These are phyloP conservation scores for Leonotis leonurus DNA, from an alignment of 257 asterid species.

Conservation along the genomic window DNA sequence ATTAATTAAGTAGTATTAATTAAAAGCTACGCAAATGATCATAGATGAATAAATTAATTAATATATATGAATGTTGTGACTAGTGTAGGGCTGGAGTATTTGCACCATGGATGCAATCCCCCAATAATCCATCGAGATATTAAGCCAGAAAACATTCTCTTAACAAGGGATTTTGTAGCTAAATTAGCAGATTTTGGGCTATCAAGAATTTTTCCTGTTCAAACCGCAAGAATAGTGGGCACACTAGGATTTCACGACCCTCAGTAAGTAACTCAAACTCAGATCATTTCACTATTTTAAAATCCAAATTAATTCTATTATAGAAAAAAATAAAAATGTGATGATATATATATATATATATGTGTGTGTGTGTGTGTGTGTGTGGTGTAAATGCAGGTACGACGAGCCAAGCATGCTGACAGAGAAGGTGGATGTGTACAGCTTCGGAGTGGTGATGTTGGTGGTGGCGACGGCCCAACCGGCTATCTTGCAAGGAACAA, in stretches of 20 bases:
- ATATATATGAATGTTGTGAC: neutral
- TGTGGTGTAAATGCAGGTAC: neutral
- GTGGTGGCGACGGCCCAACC: constrained; percentile 26
- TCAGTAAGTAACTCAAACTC: neutral
- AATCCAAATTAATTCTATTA: no score
- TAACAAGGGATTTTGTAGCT: constrained; percentile 22
- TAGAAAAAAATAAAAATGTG: no score
- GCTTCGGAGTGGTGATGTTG: constrained; percentile 36
- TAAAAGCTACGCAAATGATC: no score
- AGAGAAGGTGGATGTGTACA: constrained; percentile 36
- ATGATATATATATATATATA: no score
- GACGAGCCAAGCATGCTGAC: neutral
- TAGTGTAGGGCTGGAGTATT: constrained; percentile 34
- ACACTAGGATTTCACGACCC: constrained; percentile 31
- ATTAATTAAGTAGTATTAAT: no score
- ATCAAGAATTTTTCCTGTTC: constrained; percentile 27
- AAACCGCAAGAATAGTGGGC: constrained; percentile 21
- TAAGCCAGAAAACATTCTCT: constrained; percentile 30
- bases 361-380: neutral
- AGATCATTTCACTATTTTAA: no score
- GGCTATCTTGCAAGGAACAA: constrained; percentile 1
- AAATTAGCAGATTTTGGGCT: constrained; percentile 43
- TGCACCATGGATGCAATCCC: constrained; percentile 33
- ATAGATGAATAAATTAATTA: no score
- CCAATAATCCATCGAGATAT: constrained; percentile 41